Evolutionary conservation across 2,329 filamentous ascomycete species (phyloP), one percentile per base, ranked within the genome.

Genomic region (Arthrinium puccinioides): DNA sequence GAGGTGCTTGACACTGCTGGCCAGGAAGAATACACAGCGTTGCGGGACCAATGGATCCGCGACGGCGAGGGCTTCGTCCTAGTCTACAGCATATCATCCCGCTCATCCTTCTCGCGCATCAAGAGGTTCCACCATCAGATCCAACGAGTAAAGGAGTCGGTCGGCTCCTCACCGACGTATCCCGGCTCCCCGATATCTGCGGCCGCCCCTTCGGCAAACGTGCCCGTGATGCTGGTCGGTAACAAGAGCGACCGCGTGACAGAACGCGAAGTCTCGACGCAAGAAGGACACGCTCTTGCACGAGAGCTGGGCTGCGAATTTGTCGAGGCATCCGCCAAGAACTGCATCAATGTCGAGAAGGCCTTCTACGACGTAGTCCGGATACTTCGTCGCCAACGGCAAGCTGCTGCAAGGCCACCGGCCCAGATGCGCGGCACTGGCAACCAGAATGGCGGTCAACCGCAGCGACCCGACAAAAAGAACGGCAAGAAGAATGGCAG

Each of bases 221-320:
- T 92, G 13, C 92, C 92, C 32, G 87, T 98, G 54, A 97, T 98
- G 92, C 75, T 98, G 21, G 92, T 98, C 24, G 92, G 92, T 49
- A 97, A 98, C 72, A 98, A 98, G 70, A 94, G 87, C 66, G 92
- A 98, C 64, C 78, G 92, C 53, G 87, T 94, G 32, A 94, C 90
- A 20, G 92, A 97, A 66, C 80, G 92, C 48, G 90, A 96, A 56
- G 92, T 97, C 4, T 96, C 89, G 3, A 94, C 89, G 35, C 92
- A 97, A 62, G 92, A 98, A 66, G 92, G 92, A 13, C 85, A 87
- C 49, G 88, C 89, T 36, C 69, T 97, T 26, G 90, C 92, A 38
- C 84, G 89, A 53, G 87, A 96, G 54, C 70, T 98, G 26, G 87
- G 87, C 45, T 97, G 92, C 65, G 89, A 96, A 51, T 97, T 97